Evolutionary conservation across 768 basidiomycete genomes (phyloP).

Genomic region (Sarcodon sp.): DNA sequence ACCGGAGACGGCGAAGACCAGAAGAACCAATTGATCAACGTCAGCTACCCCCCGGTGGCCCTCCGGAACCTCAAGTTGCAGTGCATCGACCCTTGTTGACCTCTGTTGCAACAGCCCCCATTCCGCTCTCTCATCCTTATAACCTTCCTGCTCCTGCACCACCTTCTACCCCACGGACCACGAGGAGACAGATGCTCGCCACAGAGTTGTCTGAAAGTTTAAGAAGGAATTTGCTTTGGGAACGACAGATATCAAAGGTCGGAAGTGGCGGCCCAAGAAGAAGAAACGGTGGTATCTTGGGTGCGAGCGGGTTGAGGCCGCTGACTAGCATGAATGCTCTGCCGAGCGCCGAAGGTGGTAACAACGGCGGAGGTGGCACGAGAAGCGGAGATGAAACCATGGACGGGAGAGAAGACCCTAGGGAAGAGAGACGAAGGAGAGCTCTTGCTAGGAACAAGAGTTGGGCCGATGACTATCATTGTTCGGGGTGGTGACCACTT

Average conservation of each 20-base stretch:
- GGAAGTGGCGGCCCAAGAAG: slow-evolving; percentile 1
- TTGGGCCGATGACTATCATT: slow-evolving; percentile 60
- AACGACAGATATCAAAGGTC: slow-evolving; percentile 48
- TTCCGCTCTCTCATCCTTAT: slow-evolving; percentile 53
- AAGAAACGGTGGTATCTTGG: slow-evolving; percentile 14
- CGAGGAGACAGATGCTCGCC: slow-evolving; percentile 70
- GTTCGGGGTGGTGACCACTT: slow-evolving; percentile 42
- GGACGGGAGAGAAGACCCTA: slow-evolving; percentile 23
- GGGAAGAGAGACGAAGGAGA: slow-evolving; percentile 11
- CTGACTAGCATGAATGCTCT: slow-evolving; percentile 16
- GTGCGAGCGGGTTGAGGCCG: slow-evolving; percentile 18
- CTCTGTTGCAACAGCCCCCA: slow-evolving; percentile 33
- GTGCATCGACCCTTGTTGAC: slow-evolving; percentile 12
- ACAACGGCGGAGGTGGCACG: slow-evolving; percentile 6
- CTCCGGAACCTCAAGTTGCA: background rate
- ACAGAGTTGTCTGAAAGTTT: slow-evolving; percentile 81
- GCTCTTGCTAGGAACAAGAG: slow-evolving; percentile 50
- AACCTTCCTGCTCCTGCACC: slow-evolving; percentile 52
- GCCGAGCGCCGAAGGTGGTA: background rate
- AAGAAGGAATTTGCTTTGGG: slow-evolving; percentile 73
- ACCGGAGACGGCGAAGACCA: slow-evolving; percentile 18
- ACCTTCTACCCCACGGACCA: slow-evolving; percentile 78
- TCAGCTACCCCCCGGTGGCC: background rate
- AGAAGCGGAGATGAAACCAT: slow-evolving; percentile 8
- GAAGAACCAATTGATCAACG: background rate